Base-by-base conservation (phyloP, 129 eudicot species). In the sunflower (Helianthus annuus) region DNA sequence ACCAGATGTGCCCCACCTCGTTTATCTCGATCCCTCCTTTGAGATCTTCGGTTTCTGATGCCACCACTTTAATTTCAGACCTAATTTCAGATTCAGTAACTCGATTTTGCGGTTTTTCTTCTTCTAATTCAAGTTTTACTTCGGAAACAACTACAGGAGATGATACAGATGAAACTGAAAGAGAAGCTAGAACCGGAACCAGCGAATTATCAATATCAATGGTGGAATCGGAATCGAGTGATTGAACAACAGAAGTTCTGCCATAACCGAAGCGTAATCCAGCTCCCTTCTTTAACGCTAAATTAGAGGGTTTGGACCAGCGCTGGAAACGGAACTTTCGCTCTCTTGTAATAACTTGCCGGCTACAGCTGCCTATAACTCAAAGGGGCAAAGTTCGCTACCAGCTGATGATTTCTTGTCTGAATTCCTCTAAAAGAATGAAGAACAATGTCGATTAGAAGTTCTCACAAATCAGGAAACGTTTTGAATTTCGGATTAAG, bases 201-300 rank as follows among this genome's bases (percentile, higher is more conserved):
- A 19, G 67, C n/a, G 46, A 53, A 64, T 39, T 45, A 14, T 71
- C 73, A n/a, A 16, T 32, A 64, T 78, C 64, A 53, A 62, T 12
- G n/a, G 66, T 39, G 70, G 48, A 42, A 52, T 68, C 73, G 4
- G 48, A 42, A 52, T 68, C 73, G 4, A 34, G 73, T 12, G 34
- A 19, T 14, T 54, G 85, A n/a, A 64, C 42, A 24, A 73, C 76
- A 6, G 44, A 39, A 29, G 34, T 29, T 72, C 93, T 78, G 10
- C 82, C 93, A 56, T 86, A 89, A 7, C 96, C 96, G 16, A 89
- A 86, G 72, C 90, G 74, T 48, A 89, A 48, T 10, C 83, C 86
- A 29, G 87, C 84, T 82, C 85, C 75, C 73, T 84, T 86, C 76
- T 89, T 89, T n/a, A n/a, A n/a, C n/a, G n/a, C n/a, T n/a, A n/a